These are phyloP conservation scores for Edaphochlamys debaryana DNA, from an alignment of 139 green algal genomes.

Conservation along the genomic window DNA sequence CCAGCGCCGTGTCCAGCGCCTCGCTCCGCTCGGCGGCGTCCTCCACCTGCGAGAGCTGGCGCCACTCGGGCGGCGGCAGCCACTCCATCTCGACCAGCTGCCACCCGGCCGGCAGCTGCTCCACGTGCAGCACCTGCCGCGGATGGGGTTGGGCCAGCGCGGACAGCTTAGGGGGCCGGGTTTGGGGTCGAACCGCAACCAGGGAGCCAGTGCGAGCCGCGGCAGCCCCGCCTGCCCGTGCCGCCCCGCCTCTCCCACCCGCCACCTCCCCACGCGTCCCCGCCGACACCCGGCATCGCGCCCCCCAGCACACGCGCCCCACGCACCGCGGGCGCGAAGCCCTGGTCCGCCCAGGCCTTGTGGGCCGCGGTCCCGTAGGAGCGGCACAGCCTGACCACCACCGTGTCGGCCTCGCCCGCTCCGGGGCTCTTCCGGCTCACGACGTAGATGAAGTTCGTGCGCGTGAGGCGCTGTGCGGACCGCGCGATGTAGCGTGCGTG, in stretches of 20 bases:
- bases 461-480: not conserved
- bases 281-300: not conserved
- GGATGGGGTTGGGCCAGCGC: too few species aligned
- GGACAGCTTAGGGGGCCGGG: not conserved
- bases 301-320: not conserved
- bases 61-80: not conserved
- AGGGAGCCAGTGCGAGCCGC: not conserved
- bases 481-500: not conserved
- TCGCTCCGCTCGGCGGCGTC: not conserved
- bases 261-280: too few species aligned
- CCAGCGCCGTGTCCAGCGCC: not conserved
- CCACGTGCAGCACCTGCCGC: not conserved
- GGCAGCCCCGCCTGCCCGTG: too few species aligned
- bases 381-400: not conserved
- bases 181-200: not conserved
- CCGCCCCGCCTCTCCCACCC: too few species aligned
- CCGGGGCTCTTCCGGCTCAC: not conserved
- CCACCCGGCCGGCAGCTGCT: not conserved
- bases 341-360: not conserved
- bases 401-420: not conserved
- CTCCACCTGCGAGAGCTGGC: not conserved
- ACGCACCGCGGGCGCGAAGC: not conserved
- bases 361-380: not conserved
- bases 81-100: constrained; percentile 11
- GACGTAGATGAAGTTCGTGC: not conserved